These are phyloP conservation scores for Tricholoma flavovirens DNA, from an alignment of 768 basidiomycete species.

Conservation along the genomic window DNA sequence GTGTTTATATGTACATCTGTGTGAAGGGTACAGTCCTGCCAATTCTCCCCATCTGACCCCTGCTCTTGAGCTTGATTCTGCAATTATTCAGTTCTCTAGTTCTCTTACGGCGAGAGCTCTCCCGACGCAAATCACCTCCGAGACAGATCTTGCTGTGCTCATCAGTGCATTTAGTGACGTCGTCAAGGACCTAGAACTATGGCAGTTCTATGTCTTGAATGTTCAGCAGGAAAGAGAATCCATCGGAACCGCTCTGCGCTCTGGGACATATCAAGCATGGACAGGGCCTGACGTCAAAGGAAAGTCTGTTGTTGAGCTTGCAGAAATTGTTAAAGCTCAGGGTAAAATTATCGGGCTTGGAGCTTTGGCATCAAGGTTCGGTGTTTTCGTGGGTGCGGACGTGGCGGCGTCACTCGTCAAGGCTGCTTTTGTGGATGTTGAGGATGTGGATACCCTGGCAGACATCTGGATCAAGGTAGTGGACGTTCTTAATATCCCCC, in stretches of 20 bases:
- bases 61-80: conserved; percentile 89
- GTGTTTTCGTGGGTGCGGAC: conserved; percentile 54
- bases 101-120: conserved; percentile 61
- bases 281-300: conserved; percentile 50
- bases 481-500: conserved; percentile 82
- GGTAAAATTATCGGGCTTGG: conserved; percentile 55
- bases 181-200: conserved; percentile 66
- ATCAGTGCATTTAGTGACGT: conserved; percentile 55
- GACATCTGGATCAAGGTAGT: conserved; percentile 74
- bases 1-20: background rate
- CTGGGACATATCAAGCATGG: conserved; percentile 50
- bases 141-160: conserved; percentile 64
- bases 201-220: conserved; percentile 94
- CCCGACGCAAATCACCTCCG: conserved; percentile 61
- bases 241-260: conserved; percentile 49
- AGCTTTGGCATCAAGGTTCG: conserved; percentile 59
- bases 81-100: conserved; percentile 75
- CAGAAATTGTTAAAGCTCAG: conserved; percentile 49
- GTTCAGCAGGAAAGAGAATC: conserved; percentile 54
- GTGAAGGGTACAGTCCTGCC: conserved; percentile 76
- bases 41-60: conserved; percentile 90
- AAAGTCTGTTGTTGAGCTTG: conserved; percentile 60
- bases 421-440: conserved; percentile 52
- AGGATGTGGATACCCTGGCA: conserved; percentile 47
- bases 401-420: conserved; percentile 72